These are phyloP conservation scores for Phytopythium ostracodes DNA, from an alignment of 352 stramenopile genomes.

Conservation along the genomic window DNA sequence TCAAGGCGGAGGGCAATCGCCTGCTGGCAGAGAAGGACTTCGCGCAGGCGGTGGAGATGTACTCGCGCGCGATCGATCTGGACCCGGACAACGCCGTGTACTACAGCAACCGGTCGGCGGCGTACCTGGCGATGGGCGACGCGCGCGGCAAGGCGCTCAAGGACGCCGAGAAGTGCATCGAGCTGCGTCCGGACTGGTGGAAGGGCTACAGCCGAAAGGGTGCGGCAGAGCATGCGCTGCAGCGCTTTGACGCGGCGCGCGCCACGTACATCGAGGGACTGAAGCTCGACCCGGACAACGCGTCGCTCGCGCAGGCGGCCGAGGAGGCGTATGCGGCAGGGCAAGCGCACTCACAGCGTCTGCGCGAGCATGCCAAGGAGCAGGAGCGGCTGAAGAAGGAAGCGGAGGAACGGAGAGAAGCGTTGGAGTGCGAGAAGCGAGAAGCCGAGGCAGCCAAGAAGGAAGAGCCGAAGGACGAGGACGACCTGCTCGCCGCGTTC, in stretches of 20 bases:
- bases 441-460: constrained; percentile 16
- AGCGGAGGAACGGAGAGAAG: constrained; percentile 18
- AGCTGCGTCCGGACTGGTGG: constrained; percentile 76
- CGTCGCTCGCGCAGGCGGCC: constrained; percentile 51
- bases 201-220: constrained; percentile 87
- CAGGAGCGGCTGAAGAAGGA: constrained; percentile 35
- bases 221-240: constrained; percentile 69
- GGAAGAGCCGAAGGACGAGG: constrained; percentile 37
- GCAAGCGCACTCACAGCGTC: constrained; percentile 51
- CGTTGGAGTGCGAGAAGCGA: constrained; percentile 12
- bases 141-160: constrained; percentile 73
- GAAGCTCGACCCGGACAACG: constrained; percentile 65
- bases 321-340: constrained; percentile 74
- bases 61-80: constrained; percentile 76
- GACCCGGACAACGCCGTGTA: constrained; percentile 85
- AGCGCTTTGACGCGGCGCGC: constrained; percentile 67
- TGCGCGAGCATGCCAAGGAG: constrained; percentile 54
- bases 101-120: constrained; percentile 83
- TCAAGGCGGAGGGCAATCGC: constrained; percentile 83
- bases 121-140: constrained; percentile 76
- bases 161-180: constrained; percentile 78
- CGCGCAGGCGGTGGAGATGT: constrained; percentile 73
- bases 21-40: constrained; percentile 61
- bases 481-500: constrained; percentile 69
- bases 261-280: constrained; percentile 69